A percentile compares a stretch with the other conserved stretches of the same genome.
Conservation (phyloP, 805 yeast genomes). For the Debaryomyces maramus region DNA sequence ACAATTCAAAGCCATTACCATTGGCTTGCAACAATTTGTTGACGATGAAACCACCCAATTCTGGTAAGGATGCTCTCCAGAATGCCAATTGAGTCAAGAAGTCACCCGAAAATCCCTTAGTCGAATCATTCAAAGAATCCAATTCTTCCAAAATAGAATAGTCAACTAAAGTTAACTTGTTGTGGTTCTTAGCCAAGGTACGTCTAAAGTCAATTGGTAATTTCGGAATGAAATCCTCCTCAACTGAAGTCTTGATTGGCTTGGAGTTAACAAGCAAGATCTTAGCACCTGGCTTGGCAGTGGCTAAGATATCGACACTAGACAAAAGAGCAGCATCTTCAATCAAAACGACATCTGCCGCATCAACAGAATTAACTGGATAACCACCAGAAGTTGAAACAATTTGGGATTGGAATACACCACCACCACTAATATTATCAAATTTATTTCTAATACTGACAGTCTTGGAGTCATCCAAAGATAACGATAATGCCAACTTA, state of each 20-base stretch:
- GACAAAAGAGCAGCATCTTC: constrained; percentile 58
- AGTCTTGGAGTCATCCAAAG: constrained; percentile 55
- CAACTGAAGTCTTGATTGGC: constrained; percentile 36
- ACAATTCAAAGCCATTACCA: constrained; percentile 77
- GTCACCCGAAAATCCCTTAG: constrained; percentile 71
- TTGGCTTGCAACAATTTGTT: constrained; percentile 78
- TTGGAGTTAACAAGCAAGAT: constrained; percentile 47
- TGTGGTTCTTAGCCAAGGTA: constrained; percentile 50
- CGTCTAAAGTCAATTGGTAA: constrained; percentile 57
- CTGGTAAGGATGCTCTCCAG: constrained; percentile 71
- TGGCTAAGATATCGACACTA: constrained; percentile 60
- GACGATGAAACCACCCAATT: constrained; percentile 62
- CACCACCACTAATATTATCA: constrained; percentile 74
- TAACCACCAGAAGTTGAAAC: constrained; percentile 24
- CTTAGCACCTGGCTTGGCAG: constrained; percentile 56
- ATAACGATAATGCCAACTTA: constrained; percentile 65
- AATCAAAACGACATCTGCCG: constrained; percentile 65
- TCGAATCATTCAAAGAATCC: constrained; percentile 49
- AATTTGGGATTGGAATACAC: constrained; percentile 70
- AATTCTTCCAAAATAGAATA: constrained; percentile 61
- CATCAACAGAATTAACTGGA: constrained; percentile 39
- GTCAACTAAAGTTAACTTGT: constrained; percentile 60
- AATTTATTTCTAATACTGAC: constrained; percentile 62
- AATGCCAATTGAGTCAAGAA: constrained; percentile 79
- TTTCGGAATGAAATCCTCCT: constrained; percentile 50